Evolutionary conservation across 306 rosid genomes (phyloP), one percentile per base, ranked within the genome.

Genomic region (Trifolium subterraneum): DNA sequence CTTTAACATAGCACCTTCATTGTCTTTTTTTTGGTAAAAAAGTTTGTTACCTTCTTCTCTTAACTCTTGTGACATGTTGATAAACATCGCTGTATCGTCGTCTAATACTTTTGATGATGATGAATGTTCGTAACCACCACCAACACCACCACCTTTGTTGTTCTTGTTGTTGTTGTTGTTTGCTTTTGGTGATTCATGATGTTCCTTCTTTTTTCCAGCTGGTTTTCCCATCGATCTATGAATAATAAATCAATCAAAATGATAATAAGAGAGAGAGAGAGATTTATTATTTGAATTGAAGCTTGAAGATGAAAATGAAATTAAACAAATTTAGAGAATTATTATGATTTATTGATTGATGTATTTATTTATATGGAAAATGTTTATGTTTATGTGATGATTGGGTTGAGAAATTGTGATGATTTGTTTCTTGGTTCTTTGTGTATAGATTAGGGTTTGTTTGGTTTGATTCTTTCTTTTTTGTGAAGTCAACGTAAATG

Each of bases 71-170:
- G 98, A 84, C 98, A 93, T 93, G 87, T 73, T 90, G 79, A 93
- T 87, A 89, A 93, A 93, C 76, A 90, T 87, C 6, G 95, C 88
- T 0, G 95, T 93, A 82, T 93, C 98, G 18, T 89, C 93, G 71
- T 93, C 98, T 35, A 85, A 73, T 1, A 88, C 84, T 31, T 87
- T 90, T 15, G 84, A 69, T 14, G 90, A 56, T 22, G 93, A 68
- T 71, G 82, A 60, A 20, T 84, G 70, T 1, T 85, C 93, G 10
- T 58, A 77, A 14, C 73, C 27, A 66, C 15, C 15, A 15, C 83
- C 72, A n/a, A n/a, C n/a, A 14, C 73, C 27, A 66, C 13, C 13
- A 13, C 83, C 72, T 1, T 50, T 41, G 62, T 62, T 86, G 36
- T 31, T 61, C 25, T 22, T n/a, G n/a, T n/a, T n/a, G 51, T 38